These are phyloP conservation scores for Euphorbia schlechtendalii DNA, from an alignment of 441 rosid species.

Conservation along the genomic window DNA sequence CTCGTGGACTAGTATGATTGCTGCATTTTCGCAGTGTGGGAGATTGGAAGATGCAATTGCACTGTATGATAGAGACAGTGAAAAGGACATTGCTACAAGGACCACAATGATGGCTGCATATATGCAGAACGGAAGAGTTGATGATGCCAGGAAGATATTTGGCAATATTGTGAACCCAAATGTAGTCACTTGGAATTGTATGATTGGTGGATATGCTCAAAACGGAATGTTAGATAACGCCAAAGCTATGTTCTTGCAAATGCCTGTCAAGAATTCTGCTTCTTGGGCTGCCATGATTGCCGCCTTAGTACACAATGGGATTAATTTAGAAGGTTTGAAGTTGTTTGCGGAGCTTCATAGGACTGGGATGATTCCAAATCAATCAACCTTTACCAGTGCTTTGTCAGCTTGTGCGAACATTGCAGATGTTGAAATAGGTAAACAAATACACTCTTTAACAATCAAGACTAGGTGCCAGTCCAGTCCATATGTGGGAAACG, in stretches of 20 bases:
- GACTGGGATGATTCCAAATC: constrained; percentile 36
- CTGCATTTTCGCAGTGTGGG: constrained; percentile 26
- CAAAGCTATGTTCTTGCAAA: constrained; percentile 40
- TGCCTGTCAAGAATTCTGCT: constrained; percentile 64
- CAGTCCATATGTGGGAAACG: constrained; percentile 38
- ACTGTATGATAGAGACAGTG: constrained; percentile 24
- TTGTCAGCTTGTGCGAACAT: constrained; percentile 56
- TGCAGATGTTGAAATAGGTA: constrained; percentile 40
- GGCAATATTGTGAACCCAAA: constrained; percentile 43
- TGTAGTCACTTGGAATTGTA: constrained; percentile 59
- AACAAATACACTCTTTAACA: constrained; percentile 54
- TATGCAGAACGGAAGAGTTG: constrained; percentile 42
- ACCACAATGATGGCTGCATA: constrained; percentile 28
- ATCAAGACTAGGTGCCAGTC: constrained; percentile 40
- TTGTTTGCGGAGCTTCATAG: constrained; percentile 44
- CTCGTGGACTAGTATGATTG: constrained; percentile 63
- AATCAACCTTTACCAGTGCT: constrained; percentile 51
- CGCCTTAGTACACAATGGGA: constrained; percentile 61
- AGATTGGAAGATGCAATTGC: constrained; percentile 29
- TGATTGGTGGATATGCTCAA: constrained; percentile 55
- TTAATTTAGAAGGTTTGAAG: constrained; percentile 40
- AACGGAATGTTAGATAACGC: constrained; percentile 51
- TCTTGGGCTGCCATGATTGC: constrained; percentile 85
- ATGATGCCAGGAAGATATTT: constrained; percentile 56
- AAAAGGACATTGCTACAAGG: constrained; percentile 19